Evolutionary conservation across 2,329 filamentous ascomycete genomes (phyloP).

Genomic region (Boeremia exigua): DNA sequence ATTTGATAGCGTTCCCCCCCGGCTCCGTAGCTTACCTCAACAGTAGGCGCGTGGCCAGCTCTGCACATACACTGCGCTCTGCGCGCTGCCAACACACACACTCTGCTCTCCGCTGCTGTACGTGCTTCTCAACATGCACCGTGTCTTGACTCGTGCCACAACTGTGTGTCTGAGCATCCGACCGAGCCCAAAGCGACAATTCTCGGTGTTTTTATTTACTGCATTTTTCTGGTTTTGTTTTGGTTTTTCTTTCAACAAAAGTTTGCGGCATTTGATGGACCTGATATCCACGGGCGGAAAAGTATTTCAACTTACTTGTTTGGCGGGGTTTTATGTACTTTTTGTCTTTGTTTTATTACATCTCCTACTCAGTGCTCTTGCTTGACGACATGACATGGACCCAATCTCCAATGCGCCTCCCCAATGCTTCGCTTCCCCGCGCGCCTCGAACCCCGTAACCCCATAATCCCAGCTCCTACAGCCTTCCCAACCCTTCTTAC

Average conservation of each 20-base stretch:
- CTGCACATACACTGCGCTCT: slow-evolving; percentile 8
- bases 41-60: slow-evolving; percentile 7
- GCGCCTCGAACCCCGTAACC: no score
- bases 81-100: slow-evolving; percentile 9
- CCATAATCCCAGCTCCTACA: no score
- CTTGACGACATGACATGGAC: no score
- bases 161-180: no score
- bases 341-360: no score
- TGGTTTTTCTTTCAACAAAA: slow-evolving; percentile 1
- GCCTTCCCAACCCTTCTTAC: no score
- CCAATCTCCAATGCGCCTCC: no score
- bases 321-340: no score
- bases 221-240: no score
- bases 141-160: slow-evolving; percentile 8
- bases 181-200: slow-evolving; percentile 11
- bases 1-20: slow-evolving; percentile 10
- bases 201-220: neutral
- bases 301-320: slow-evolving; percentile 8
- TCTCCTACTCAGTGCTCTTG: no score
- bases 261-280: neutral
- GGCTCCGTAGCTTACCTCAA: slow-evolving; percentile 15
- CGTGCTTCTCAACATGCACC: slow-evolving; percentile 28
- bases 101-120: slow-evolving; percentile 3
- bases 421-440: no score
- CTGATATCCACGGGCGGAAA: neutral